A percentile compares a stretch with the other conserved stretches of the same genome.
These are phyloP conservation scores for Vigna trinervia DNA, from an alignment of 306 rosid genomes.

Conservation along the genomic window DNA sequence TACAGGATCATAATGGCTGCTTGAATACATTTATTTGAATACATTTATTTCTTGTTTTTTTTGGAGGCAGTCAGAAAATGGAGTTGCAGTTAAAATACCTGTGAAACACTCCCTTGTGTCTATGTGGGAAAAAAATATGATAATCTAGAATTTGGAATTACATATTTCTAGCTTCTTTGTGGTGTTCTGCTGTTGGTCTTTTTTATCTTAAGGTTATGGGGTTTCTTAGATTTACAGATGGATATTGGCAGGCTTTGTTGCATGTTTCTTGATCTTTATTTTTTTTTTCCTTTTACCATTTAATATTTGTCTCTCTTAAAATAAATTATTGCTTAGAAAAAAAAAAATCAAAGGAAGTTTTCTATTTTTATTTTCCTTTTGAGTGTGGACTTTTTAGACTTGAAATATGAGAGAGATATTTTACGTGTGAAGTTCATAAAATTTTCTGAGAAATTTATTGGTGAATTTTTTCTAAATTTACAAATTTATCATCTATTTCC, in stretches of 20 bases:
- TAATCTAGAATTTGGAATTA: too few species aligned
- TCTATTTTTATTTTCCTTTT: neutral
- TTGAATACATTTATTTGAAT: neutral
- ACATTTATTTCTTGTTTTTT: neutral
- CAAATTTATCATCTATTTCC: neutral
- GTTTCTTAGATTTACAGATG: too few species aligned
- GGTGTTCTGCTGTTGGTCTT: too few species aligned
- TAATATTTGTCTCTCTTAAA: neutral
- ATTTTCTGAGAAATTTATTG: conserved; percentile 13
- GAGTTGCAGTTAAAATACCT: neutral
- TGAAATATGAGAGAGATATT: conserved; percentile 18
- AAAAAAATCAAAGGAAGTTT: neutral
- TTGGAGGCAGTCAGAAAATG: neutral
- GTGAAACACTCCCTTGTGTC: too few species aligned
- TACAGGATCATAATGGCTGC: neutral
- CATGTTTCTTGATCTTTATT: too few species aligned
- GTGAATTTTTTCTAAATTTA: neutral
- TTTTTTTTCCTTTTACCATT: neutral
- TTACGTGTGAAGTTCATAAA: neutral
- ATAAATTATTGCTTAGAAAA: neutral
- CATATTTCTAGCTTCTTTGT: too few species aligned
- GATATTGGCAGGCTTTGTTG: too few species aligned
- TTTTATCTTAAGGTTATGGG: too few species aligned
- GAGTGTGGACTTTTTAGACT: neutral
- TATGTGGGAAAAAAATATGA: too few species aligned